Conservation (phyloP, 2,329 filamentous ascomycete species). For the Allantophomopsis lycopodina region DNA sequence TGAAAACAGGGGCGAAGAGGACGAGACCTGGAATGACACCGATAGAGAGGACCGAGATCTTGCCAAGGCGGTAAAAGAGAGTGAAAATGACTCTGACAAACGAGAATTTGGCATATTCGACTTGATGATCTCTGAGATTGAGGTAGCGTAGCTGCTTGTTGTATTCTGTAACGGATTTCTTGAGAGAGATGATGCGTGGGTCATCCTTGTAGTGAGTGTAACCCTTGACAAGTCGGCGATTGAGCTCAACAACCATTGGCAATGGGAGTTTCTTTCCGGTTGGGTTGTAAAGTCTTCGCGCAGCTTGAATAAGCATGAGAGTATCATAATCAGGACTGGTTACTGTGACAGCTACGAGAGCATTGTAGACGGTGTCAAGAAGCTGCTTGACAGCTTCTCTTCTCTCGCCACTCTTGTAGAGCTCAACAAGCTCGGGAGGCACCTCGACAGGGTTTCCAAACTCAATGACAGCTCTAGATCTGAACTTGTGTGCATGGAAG, state of each 20-base stretch:
- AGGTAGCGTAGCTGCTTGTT: conserved; percentile 77
- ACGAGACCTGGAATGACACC: conserved; percentile 77
- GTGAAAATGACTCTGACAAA: conserved; percentile 61
- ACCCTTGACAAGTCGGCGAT: conserved; percentile 77
- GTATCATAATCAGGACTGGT: conserved; percentile 92
- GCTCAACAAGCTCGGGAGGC: conserved; percentile 65
- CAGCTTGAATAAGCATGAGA: conserved; percentile 91
- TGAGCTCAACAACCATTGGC: conserved; percentile 86
- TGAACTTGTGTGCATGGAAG: conserved; percentile 97
- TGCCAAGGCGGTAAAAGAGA: conserved; percentile 66
- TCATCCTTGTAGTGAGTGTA: conserved; percentile 91
- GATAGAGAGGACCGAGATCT: conserved; percentile 62
- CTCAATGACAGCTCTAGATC: conserved; percentile 87
- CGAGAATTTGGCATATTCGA: conserved; percentile 80
- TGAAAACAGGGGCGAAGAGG: conserved; percentile 80
- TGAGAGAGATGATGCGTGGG: conserved; percentile 63
- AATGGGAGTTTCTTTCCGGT: conserved; percentile 88
- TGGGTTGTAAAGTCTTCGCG: conserved; percentile 83
- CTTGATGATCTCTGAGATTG: conserved; percentile 84
- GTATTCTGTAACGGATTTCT: conserved; percentile 67
- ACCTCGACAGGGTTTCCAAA: conserved; percentile 86
- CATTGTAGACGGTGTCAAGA: conserved; percentile 75
- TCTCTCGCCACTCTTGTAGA: conserved; percentile 72
- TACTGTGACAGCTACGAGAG: conserved; percentile 77
- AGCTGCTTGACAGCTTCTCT: conserved; percentile 78